A percentile compares a stretch with the other conserved stretches of the same genome.
phyloP scores from a whole-genome alignment of 306 rosid species.

The Sechiopsis laciniata region DNA sequence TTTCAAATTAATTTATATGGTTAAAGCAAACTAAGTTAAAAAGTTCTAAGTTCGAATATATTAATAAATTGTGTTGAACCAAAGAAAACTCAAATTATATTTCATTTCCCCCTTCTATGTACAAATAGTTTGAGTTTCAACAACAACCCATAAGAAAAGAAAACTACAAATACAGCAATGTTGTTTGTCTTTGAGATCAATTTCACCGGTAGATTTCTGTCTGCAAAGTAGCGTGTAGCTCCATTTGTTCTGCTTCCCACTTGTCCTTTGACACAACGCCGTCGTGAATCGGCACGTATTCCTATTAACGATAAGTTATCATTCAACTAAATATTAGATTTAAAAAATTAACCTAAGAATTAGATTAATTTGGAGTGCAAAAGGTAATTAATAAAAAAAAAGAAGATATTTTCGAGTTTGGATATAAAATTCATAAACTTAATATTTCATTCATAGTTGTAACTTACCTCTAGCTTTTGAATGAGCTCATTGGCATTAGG shows the following conservation, averaged over 20 bases:
- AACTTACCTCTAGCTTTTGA: slow-evolving; percentile 28
- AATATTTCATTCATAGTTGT: not conserved
- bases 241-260: slow-evolving; percentile 31
- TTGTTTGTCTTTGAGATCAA: not conserved
- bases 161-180: not conserved
- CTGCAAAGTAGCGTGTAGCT: slow-evolving; percentile 25
- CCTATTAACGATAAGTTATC: slow-evolving; percentile 6
- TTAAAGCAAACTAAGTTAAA: too few species aligned
- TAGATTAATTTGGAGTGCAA: too few species aligned
- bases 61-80: too few species aligned
- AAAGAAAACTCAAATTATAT: too few species aligned
- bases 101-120: not conserved
- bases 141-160: not conserved
- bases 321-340: not conserved
- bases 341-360: too few species aligned
- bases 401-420: too few species aligned
- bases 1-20: too few species aligned
- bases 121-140: not conserved
- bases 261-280: slow-evolving; percentile 25
- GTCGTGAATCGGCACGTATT: slow-evolving; percentile 24
- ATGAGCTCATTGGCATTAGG: slow-evolving; percentile 25
- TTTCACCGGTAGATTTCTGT: slow-evolving; percentile 20
- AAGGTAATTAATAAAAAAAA: too few species aligned
- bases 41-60: too few species aligned
- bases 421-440: not conserved